A percentile compares a stretch with the other conserved stretches of the same genome.
These are phyloP conservation scores for Fagus crenata DNA, from an alignment of 306 rosid genomes.

Conservation along the genomic window DNA sequence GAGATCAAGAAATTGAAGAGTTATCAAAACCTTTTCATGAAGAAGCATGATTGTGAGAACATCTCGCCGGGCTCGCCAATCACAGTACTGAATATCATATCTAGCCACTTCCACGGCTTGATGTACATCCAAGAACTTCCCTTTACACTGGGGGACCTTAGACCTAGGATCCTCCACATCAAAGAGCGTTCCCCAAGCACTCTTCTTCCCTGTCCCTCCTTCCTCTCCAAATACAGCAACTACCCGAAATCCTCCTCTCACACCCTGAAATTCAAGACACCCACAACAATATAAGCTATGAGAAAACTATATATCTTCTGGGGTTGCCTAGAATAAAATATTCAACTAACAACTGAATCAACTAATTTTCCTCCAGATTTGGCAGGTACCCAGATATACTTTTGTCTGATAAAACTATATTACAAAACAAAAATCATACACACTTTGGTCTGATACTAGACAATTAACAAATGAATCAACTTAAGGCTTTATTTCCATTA, in stretches of 20 bases:
- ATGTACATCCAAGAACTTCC: constrained; percentile 70
- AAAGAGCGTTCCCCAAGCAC: constrained; percentile 78
- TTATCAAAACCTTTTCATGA: constrained; percentile 75
- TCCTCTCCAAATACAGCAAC: constrained; percentile 74
- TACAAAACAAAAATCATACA: too few species aligned
- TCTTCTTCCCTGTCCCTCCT: constrained; percentile 63
- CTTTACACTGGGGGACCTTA: constrained; percentile 61
- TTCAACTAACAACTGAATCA: constrained; percentile 7
- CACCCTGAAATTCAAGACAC: constrained; percentile 57
- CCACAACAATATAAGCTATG: constrained; percentile 15
- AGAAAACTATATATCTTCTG: not conserved
- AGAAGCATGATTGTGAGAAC: constrained; percentile 92
- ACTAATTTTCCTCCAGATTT: not conserved
- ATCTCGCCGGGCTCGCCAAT: constrained; percentile 99
- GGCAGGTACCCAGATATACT: not conserved
- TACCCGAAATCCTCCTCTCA: constrained; percentile 68
- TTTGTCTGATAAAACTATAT: not conserved
- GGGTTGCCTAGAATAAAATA: constrained; percentile 11
- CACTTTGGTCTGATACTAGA: not conserved
- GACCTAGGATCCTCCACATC: constrained; percentile 96
- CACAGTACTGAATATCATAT: constrained; percentile 81
- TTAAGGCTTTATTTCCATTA: too few species aligned
- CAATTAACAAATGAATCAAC: too few species aligned
- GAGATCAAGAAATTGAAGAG: not conserved
- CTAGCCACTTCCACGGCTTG: constrained; percentile 93